Base-by-base conservation (phyloP, 495 filamentous ascomycete genomes). In the Neurospora sp. region DNA sequence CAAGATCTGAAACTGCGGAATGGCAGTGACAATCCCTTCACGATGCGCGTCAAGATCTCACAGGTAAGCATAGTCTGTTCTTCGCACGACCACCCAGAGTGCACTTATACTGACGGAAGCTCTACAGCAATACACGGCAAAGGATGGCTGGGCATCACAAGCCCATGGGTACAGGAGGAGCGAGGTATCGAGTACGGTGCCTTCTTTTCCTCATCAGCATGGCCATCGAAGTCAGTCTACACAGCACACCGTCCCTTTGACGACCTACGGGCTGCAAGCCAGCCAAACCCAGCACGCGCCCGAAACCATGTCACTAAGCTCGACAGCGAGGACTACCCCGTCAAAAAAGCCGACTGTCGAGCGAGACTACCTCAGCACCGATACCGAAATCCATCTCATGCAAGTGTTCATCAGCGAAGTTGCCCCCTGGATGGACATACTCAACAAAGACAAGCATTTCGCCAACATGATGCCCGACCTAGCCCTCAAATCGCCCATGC, bases 371-470 rank as follows among this genome's bases (percentile, higher is more conserved):
- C 83, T 98, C 37, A 88, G 87, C 72, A 87, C 87, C 16, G 88
- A 90, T 3, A 91, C 97, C 65, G 92, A 97, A 78, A 86, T 94
- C 2, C 84, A 90, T 47, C 92, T 93, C 76, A 92, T 99, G 89
- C 93, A 96, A 78, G 89, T 92, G 0, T 99, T 97, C 78, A 89
- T 96, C 37, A 93, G 97, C 77, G 92, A 97, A 75, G 91, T 99
- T 18, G 94, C 92, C 4, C 81, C 92, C 20, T 97, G 95, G 92
- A 96, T 99, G 93, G 96, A 98, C 80, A 92, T 89, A 68, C 88
- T 97, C 84, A 92, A 97, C 83, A 86, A 88, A 39, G 86, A 88
- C 77, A 96, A 97, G 84, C 93, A 98, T 87, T 99, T 98, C 78
- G 92, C 92, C 38, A 88, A 90, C 72, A 83, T 92, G 40, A 83